Conservation (phyloP, 1,139 yeast species). For the Candida tetrigidarum region DNA sequence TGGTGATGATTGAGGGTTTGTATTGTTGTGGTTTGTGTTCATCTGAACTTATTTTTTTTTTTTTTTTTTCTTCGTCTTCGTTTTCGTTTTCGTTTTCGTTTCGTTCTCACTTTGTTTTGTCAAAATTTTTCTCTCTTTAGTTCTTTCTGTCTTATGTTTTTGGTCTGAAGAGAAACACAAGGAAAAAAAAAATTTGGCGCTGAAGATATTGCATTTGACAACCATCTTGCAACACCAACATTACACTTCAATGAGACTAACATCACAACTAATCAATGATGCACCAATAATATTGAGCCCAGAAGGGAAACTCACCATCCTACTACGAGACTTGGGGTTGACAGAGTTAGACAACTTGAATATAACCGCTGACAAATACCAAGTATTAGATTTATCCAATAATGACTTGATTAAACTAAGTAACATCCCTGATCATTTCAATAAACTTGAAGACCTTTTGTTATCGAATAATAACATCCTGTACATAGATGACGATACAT, state of each 20-base stretch:
- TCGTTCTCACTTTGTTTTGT: neutral
- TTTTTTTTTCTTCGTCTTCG: neutral
- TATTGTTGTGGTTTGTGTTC: slow-evolving; percentile 3
- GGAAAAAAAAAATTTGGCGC: neutral
- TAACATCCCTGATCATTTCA: slow-evolving; percentile 48
- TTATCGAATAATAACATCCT: slow-evolving; percentile 60
- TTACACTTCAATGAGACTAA: slow-evolving; percentile 44
- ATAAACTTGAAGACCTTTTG: slow-evolving; percentile 53
- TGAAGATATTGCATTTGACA: neutral
- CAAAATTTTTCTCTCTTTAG: neutral
- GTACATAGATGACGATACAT: slow-evolving; percentile 20
- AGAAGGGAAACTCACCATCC: slow-evolving; percentile 38
- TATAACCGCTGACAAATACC: slow-evolving; percentile 39
- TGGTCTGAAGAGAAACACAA: neutral
- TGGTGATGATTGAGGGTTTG: neutral
- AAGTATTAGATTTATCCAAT: slow-evolving; percentile 67
- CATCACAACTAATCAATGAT: slow-evolving; percentile 34
- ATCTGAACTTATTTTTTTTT: slow-evolving; percentile 2
- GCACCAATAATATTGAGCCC: slow-evolving; percentile 43
- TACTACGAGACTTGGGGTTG: slow-evolving; percentile 37
- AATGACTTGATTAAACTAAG: slow-evolving; percentile 62
- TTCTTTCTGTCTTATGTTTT: no score
- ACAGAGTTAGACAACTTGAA: slow-evolving; percentile 42
- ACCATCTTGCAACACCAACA: neutral
- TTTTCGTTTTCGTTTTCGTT: neutral